Conservation (phyloP, 352 stramenopile genomes). For the Phytophthora podocarpi region DNA sequence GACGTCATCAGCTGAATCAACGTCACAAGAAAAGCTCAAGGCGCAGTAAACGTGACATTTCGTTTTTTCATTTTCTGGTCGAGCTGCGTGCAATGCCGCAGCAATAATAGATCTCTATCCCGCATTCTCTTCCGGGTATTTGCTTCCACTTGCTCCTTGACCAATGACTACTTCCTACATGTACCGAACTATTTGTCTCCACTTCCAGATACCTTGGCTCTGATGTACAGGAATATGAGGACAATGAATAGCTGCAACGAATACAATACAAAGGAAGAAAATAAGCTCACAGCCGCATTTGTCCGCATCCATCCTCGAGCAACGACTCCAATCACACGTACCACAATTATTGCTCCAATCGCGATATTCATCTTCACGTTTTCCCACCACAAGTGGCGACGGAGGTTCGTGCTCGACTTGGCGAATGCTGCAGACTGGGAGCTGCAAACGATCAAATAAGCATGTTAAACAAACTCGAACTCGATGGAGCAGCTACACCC, state of each 20-base stretch:
- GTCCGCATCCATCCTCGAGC: not conserved
- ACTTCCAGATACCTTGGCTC: constrained; percentile 46
- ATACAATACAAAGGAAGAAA: not conserved
- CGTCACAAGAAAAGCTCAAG: constrained; percentile 30
- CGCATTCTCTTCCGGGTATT: not conserved
- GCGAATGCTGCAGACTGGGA: constrained; percentile 84
- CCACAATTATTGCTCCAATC: constrained; percentile 66
- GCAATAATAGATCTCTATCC: constrained; percentile 34
- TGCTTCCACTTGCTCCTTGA: constrained; percentile 12
- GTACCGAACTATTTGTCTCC: constrained; percentile 35
- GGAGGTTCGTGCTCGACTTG: constrained; percentile 81
- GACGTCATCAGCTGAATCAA: constrained; percentile 10
- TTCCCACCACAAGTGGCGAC: constrained; percentile 84
- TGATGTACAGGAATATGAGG: constrained; percentile 63
- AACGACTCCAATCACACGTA: constrained; percentile 35
- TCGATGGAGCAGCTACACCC: not conserved
- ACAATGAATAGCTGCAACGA: constrained; percentile 44
- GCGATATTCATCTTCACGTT: constrained; percentile 90
- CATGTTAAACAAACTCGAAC: constrained; percentile 1
- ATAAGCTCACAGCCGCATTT: not conserved
- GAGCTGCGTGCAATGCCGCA: constrained; percentile 10
- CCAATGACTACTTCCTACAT: not conserved
- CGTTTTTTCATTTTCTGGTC: constrained; percentile 22
- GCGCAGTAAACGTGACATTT: constrained; percentile 29
- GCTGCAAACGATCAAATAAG: constrained; percentile 29